phyloP scores from a whole-genome alignment of 345 rosid species.

The Rhodamnia rubescens region DNA sequence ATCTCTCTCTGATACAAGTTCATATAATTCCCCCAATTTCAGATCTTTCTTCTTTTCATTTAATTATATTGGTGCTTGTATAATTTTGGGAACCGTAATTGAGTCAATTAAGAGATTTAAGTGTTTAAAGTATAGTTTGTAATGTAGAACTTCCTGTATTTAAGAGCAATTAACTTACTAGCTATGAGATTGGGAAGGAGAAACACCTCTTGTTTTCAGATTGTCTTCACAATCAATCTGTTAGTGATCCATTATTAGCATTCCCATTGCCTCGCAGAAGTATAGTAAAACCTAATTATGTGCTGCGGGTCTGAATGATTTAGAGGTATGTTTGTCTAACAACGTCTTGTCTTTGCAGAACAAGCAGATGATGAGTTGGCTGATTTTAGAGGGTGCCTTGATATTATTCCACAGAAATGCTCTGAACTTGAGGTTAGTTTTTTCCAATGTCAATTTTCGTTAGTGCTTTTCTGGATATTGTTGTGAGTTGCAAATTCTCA shows the following conservation, averaged over 20 bases:
- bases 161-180: not conserved
- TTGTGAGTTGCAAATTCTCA: not conserved
- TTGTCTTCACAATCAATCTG: not conserved
- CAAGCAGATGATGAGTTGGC: slow-evolving; percentile 44
- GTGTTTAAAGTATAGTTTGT: not conserved
- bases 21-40: not conserved
- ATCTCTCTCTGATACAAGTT: not conserved
- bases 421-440: slow-evolving; percentile 27
- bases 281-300: not conserved
- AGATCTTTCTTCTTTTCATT: not conserved
- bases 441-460: not conserved
- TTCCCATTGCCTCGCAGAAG: not conserved
- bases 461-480: not conserved
- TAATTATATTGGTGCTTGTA: not conserved
- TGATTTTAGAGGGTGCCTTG: slow-evolving; percentile 55
- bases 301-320: not conserved
- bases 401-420: slow-evolving; percentile 21
- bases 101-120: not conserved
- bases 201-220: not conserved
- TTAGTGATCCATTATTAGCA: not conserved
- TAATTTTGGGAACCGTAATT: not conserved
- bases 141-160: not conserved
- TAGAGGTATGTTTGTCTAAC: not conserved
- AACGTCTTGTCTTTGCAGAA: slow-evolving; percentile 28
- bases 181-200: not conserved